Percentiles rank a stretch among this genome's conserved stretches.
Evolutionary conservation across 805 yeast species (phyloP).

Genomic region (Metschnikowia amazonensis): DNA sequence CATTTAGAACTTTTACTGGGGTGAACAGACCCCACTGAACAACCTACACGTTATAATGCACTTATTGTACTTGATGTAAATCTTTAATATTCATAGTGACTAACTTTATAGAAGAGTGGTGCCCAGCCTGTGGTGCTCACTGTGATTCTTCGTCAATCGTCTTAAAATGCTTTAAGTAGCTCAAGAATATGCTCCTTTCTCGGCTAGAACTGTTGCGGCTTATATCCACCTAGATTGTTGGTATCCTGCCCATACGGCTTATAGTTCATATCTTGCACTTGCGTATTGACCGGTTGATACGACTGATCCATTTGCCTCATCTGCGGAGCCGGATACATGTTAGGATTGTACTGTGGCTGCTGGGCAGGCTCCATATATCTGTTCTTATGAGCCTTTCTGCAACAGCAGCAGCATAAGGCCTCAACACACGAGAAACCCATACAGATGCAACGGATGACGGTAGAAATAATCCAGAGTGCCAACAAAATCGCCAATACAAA

Average conservation of each 20-base stretch:
- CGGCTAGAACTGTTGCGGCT: conserved; percentile 11
- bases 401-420: conserved; percentile 48
- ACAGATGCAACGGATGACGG: conserved; percentile 53
- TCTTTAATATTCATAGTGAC: background rate
- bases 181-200: background rate
- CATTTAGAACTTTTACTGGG: background rate
- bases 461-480: conserved; percentile 52
- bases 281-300: conserved; percentile 13
- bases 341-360: conserved; percentile 28
- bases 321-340: conserved; percentile 31
- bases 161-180: background rate
- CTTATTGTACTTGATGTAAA: background rate
- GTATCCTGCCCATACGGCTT: conserved; percentile 6
- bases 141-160: background rate
- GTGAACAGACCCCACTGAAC: background rate
- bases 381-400: conserved; percentile 24
- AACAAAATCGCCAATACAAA: conserved; percentile 56
- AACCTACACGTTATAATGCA: background rate
- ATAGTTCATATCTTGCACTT: conserved; percentile 7
- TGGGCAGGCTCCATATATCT: conserved; percentile 19
- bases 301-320: conserved; percentile 14
- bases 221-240: conserved; percentile 10
- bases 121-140: conserved; percentile 2
- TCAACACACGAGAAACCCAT: conserved; percentile 48
- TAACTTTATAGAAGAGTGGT: background rate